Base-by-base conservation (phyloP, 495 filamentous ascomycete genomes). In the Talaromyces ruber region DNA sequence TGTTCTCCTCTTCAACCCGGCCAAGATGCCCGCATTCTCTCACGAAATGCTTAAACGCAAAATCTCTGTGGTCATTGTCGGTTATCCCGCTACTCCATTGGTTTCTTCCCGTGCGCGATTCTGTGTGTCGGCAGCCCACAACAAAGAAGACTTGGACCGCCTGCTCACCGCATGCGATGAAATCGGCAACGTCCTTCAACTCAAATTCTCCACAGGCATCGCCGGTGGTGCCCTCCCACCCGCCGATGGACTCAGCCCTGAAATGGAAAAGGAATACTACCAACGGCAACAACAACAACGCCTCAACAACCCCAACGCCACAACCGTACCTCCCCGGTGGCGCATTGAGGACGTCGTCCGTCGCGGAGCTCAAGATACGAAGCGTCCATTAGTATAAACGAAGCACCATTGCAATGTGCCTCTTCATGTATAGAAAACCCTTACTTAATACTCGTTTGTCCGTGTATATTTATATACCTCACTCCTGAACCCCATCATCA, bases 1-100 rank as follows among this genome's bases (percentile, higher is more conserved):
- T 56, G 64, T 98, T 67, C 79, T 97, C 60, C 84, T 98, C 32
- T 98, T 97, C 79, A 91, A 96, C 76, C 95, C 94, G 9, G 94
- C 88, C 61, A 98, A 98, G 75, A 96, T 98, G 79, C 90, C 94
- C 7, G 94, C 94, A 32, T 98, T 98, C 75, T 96, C 91, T 34
- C 94, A 96, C 72, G 93, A 98, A 74, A 98, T 98, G 94, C 83
- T 98, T 32, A 88, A 87, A 68, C 90, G 94, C 65, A 97, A 96
- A 75, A 98, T 98, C 64, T 93, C 93, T n/a, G 92, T 98, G 52
- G 94, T 98, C 52, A 88, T 98, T 39, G 94, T 98, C 63, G 95
- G 94, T 53, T 98, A 98, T 69, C 94, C 94, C 1, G 94, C 94
- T 18, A 98, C 94, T n/a, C 94, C 94, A 4, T 82, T 98, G 59